Conservation (phyloP, 2,329 filamentous ascomycete species). For the Leptosphaerulina australis region DNA sequence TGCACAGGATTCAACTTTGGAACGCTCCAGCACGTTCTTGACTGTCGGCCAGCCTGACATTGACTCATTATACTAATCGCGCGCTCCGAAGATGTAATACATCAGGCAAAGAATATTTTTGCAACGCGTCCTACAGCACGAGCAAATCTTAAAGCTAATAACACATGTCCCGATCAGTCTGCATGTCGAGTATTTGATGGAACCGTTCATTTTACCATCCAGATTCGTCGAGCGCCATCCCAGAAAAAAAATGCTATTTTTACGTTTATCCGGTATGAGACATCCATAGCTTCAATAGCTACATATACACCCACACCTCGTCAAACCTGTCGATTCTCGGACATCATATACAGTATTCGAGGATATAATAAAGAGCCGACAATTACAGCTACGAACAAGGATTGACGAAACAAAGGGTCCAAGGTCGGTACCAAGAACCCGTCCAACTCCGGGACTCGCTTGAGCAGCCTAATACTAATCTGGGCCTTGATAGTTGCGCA, state of each 20-base stretch:
- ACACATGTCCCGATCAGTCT: background rate
- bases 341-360: background rate
- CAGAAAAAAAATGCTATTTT: background rate
- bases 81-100: conserved; percentile 10
- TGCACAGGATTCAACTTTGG: background rate
- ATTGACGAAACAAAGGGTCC: conserved; percentile 16
- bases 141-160: background rate
- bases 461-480: conserved; percentile 41
- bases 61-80: background rate
- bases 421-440: conserved; percentile 28
- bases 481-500: conserved; percentile 44
- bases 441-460: conserved; percentile 29
- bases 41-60: background rate
- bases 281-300: background rate
- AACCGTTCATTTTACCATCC: background rate
- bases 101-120: background rate
- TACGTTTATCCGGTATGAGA: background rate
- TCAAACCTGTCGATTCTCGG: background rate
- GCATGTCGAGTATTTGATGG: background rate
- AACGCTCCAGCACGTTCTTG: conserved; percentile 2
- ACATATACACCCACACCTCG: background rate
- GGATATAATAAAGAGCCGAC: background rate
- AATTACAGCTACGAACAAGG: background rate
- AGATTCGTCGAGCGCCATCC: background rate
- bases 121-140: background rate